Percentiles rank a stretch among this genome's conserved stretches.
Evolutionary conservation across 192 early-diverging fungal species (phyloP).

Genomic region (Pilobolus umbonatus): DNA sequence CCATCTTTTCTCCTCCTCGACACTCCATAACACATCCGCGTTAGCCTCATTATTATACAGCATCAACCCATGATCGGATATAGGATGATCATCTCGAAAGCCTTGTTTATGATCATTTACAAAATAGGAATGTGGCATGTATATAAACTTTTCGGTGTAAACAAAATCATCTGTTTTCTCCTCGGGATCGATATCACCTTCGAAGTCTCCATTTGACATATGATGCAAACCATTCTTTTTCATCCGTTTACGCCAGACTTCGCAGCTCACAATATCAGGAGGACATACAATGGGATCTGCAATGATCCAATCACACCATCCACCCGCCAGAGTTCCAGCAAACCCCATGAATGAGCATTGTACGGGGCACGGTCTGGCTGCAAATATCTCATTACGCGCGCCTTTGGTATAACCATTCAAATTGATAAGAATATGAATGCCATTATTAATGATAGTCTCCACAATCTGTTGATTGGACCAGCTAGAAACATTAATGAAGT

Average conservation of each 20-base stretch:
- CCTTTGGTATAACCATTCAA: slow-evolving; percentile 98
- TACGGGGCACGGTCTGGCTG: slow-evolving; percentile 82
- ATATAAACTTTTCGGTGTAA: slow-evolving; percentile 85
- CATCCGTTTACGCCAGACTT: slow-evolving; percentile 44
- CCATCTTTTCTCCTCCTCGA: slow-evolving; percentile 75
- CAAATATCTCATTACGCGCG: slow-evolving; percentile 91
- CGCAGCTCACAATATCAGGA: slow-evolving; percentile 59
- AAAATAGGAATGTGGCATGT: slow-evolving; percentile 92
- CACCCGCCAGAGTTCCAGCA: slow-evolving; percentile 85
- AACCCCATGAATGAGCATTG: slow-evolving; percentile 93
- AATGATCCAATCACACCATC: slow-evolving; percentile 81
- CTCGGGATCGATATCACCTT: slow-evolving; percentile 56
- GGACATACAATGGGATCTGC: slow-evolving; percentile 73
- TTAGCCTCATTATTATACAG: neutral
- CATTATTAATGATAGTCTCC: slow-evolving; percentile 65
- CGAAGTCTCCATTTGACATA: slow-evolving; percentile 37
- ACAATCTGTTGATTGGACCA: slow-evolving; percentile 76
- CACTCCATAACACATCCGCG: slow-evolving; percentile 56
- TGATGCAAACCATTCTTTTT: slow-evolving; percentile 29
- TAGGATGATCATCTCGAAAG: slow-evolving; percentile 60
- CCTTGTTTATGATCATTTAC: slow-evolving; percentile 93
- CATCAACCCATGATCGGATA: neutral
- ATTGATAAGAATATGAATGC: slow-evolving; percentile 87
- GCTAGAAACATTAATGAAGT: slow-evolving; percentile 71
- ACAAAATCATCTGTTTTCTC: slow-evolving; percentile 56